phyloP scores from a whole-genome alignment of 192 early-diverging fungal species.

The Podila verticillata region DNA sequence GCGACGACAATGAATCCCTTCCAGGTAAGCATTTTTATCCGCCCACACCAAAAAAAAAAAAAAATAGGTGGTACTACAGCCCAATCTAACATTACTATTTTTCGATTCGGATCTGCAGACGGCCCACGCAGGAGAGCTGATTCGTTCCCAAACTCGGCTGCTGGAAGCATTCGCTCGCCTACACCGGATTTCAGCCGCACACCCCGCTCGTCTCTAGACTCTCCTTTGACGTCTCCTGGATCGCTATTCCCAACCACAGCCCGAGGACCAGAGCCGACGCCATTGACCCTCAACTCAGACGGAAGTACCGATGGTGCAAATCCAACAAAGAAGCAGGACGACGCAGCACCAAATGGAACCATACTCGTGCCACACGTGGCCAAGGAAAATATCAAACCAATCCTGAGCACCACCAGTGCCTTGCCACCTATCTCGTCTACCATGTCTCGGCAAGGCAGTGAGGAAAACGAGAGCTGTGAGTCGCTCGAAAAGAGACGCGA shows the following conservation, averaged over 20 bases:
- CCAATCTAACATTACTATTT: background rate
- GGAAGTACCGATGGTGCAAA: background rate
- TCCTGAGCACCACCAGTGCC: background rate
- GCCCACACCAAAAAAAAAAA: background rate
- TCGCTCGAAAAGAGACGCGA: constrained; percentile 3
- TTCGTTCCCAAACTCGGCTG: constrained; percentile 36
- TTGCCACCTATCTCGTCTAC: background rate
- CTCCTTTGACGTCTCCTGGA: constrained; percentile 29
- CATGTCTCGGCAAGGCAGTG: constrained; percentile 12
- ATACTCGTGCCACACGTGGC: background rate
- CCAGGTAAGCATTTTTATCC: constrained; percentile 27
- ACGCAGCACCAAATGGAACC: constrained; percentile 1
- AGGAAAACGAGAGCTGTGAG: background rate
- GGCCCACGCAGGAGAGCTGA: constrained; percentile 38
- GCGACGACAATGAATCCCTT: constrained; percentile 27
- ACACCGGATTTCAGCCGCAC: constrained; percentile 34
- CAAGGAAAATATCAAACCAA: background rate
- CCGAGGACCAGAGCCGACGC: constrained; percentile 15
- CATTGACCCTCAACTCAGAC: constrained; percentile 22
- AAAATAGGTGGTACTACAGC: no score
- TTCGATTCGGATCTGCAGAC: constrained; percentile 6
- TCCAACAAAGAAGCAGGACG: background rate
- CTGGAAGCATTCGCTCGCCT: constrained; percentile 24
- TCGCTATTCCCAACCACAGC: constrained; percentile 14
- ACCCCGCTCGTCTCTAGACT: constrained; percentile 21